Conservation (phyloP, 2,329 filamentous ascomycete species). For the Mycosphaerelloides madeirae region DNA sequence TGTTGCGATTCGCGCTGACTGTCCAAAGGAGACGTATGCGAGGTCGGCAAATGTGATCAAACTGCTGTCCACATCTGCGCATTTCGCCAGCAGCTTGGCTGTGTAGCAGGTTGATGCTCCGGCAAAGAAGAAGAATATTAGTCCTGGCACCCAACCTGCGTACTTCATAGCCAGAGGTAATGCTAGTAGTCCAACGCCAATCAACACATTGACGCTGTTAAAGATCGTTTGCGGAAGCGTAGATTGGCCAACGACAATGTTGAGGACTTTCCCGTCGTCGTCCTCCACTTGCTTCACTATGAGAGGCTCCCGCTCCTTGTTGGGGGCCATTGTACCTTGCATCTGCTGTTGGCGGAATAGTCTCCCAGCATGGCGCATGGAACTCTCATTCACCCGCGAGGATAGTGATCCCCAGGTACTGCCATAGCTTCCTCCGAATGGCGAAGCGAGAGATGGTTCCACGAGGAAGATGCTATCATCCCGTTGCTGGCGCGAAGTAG, state of each 20-base stretch:
- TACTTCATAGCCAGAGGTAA: conserved; percentile 83
- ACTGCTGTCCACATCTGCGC: conserved; percentile 76
- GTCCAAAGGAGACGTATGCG: conserved; percentile 84
- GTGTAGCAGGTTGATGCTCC: conserved; percentile 80
- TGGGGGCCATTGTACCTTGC: conserved; percentile 38
- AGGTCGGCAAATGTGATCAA: conserved; percentile 93
- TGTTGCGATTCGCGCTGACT: conserved; percentile 72
- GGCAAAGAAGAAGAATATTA: conserved; percentile 67
- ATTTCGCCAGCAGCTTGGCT: conserved; percentile 76
- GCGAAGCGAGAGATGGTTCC: conserved; percentile 56
- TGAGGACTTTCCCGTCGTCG: conserved; percentile 73
- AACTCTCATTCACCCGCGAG: conserved; percentile 53
- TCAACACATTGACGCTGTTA: conserved; percentile 91
- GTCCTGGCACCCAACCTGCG: conserved; percentile 80
- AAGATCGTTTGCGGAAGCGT: conserved; percentile 93
- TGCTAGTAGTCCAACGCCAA: conserved; percentile 84
- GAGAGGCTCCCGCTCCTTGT: conserved; percentile 60
- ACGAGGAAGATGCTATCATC: conserved; percentile 46
- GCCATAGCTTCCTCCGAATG: conserved; percentile 68
- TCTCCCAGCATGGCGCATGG: conserved; percentile 52
- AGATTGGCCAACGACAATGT: conserved; percentile 86
- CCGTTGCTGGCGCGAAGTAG: conserved; percentile 23
- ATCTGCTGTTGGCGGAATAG: conserved; percentile 46
- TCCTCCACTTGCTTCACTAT: conserved; percentile 87
- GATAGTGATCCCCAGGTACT: conserved; percentile 57